A percentile compares a stretch with the other conserved stretches of the same genome.
Conservation (phyloP, 345 rosid genomes). For the Moricandia arvensis region DNA sequence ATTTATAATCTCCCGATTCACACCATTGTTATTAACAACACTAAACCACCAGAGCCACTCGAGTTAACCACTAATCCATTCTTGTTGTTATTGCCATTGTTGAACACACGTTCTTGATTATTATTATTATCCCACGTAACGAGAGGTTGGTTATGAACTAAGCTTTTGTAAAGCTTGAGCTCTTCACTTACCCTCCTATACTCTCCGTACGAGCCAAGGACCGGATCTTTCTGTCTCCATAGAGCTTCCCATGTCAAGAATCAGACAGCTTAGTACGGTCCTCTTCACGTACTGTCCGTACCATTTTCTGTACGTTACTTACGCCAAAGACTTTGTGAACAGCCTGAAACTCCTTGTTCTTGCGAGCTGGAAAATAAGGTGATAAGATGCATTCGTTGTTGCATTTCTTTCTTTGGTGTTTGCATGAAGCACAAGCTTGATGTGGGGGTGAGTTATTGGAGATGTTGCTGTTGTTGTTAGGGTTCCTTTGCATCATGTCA, state of each 20-base stretch:
- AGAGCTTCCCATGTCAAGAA: constrained; percentile 82
- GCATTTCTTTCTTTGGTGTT: constrained; percentile 43
- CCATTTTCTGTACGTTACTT: constrained; percentile 51
- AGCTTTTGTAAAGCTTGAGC: constrained; percentile 45
- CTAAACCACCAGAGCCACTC: constrained; percentile 22
- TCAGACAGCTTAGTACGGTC: constrained; percentile 52
- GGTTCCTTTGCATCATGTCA: constrained; percentile 35
- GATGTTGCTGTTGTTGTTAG: background rate
- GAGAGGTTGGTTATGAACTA: constrained; percentile 31
- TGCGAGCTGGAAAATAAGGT: constrained; percentile 36
- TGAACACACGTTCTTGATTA: constrained; percentile 1
- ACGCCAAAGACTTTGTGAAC: constrained; percentile 42
- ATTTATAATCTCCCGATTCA: constrained; percentile 22
- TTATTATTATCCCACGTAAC: constrained; percentile 28
- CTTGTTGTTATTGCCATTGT: constrained; percentile 22
- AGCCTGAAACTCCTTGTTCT: constrained; percentile 41
- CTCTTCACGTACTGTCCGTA: constrained; percentile 43
- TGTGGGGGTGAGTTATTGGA: constrained; percentile 27
- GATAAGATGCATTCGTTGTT: constrained; percentile 39
- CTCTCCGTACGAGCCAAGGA: constrained; percentile 64
- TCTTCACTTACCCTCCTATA: constrained; percentile 53
- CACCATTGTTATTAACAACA: constrained; percentile 29
- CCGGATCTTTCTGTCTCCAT: constrained; percentile 63
- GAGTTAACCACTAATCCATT: constrained; percentile 22
- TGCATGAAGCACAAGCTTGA: constrained; percentile 47